A percentile compares a stretch with the other conserved stretches of the same genome.
These are phyloP conservation scores for Scleroderma bovista DNA, from an alignment of 768 basidiomycete genomes.

Conservation along the genomic window DNA sequence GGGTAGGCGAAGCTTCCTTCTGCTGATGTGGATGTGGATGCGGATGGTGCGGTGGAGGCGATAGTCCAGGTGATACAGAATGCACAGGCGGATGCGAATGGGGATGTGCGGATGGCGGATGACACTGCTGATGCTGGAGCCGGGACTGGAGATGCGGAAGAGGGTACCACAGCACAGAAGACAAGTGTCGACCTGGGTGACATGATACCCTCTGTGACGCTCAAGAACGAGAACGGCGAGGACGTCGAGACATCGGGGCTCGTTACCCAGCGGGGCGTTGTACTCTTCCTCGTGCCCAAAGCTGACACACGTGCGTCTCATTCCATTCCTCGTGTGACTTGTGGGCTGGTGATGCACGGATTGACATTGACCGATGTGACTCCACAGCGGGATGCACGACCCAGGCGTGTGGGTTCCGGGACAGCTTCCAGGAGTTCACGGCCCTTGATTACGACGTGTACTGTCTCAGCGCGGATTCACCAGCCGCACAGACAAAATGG, in stretches of 20 bases:
- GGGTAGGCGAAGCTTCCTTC: background rate
- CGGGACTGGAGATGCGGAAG: constrained; percentile 7
- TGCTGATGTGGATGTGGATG: too few species aligned
- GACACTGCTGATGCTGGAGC: constrained; percentile 8
- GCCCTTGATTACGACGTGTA: constrained; percentile 64
- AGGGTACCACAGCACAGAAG: constrained; percentile 8
- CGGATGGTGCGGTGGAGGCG: too few species aligned
- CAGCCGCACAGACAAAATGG: constrained; percentile 75
- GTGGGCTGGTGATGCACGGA: background rate
- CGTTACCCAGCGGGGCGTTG: constrained; percentile 63
- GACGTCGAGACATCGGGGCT: constrained; percentile 66
- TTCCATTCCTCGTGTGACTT: constrained; percentile 1
- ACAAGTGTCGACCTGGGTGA: constrained; percentile 64
- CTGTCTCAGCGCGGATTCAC: constrained; percentile 77
- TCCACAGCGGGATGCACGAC: constrained; percentile 78
- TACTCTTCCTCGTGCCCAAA: constrained; percentile 81
- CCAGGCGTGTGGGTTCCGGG: constrained; percentile 91
- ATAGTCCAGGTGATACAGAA: background rate
- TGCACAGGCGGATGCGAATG: background rate
- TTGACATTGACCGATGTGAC: background rate
- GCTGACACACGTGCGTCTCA: constrained; percentile 72
- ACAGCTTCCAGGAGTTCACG: constrained; percentile 73
- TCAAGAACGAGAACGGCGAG: constrained; percentile 84
- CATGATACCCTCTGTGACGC: constrained; percentile 59
- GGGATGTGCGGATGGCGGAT: constrained; percentile 3